Evolutionary conservation across 805 yeast species (phyloP), one percentile per base, ranked within the genome.

Genomic region (Yamadazyma sp.): DNA sequence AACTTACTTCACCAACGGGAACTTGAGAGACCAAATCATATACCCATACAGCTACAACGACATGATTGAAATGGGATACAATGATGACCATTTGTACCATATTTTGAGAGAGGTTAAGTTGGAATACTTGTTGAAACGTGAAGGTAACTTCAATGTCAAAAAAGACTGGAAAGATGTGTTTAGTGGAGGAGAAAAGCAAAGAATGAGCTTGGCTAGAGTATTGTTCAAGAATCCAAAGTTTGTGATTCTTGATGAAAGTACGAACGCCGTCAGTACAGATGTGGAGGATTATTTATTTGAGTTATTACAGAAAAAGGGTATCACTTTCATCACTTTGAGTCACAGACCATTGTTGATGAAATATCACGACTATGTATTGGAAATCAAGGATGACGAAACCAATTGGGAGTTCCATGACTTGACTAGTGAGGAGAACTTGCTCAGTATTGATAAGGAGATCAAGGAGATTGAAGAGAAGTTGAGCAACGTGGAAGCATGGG

Each of bases 111-210:
- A 82, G 50, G 96, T 90, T 25, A 83, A 84, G 44, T 68, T 90
- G 43, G 95, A 83, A 21, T 89, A 90, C 59, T 68, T 90, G 35
- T 70, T 87, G 31, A 79, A 78, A 38, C 75, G 97, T 55, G 78
- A 76, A 48, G 75, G 74, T 6, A 72, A 67, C 45, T 66, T 77
- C 56, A 74, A 75, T 45, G 78, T 67, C 36, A 67, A 59, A 40
- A 68, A 82, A 42, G 87, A 81, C 48, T 89, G 96, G 96, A 82
- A 82, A 53, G 95, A 84, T 55, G 83, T 89, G n/a, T 73, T 89
- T 47, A 83, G 93, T 60, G 97, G 97, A n/a, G 97, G 97, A 40
- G 97, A 89, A 59, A 82, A 87, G 62, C 97, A 89, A 67, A 78
- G 95, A 55, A 75, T 89, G 58, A 79, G 87, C 59, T 84, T 89